A percentile compares a stretch with the other conserved stretches of the same genome.
phyloP scores from a whole-genome alignment of 805 yeast species.

The Kuraishia borneana region DNA sequence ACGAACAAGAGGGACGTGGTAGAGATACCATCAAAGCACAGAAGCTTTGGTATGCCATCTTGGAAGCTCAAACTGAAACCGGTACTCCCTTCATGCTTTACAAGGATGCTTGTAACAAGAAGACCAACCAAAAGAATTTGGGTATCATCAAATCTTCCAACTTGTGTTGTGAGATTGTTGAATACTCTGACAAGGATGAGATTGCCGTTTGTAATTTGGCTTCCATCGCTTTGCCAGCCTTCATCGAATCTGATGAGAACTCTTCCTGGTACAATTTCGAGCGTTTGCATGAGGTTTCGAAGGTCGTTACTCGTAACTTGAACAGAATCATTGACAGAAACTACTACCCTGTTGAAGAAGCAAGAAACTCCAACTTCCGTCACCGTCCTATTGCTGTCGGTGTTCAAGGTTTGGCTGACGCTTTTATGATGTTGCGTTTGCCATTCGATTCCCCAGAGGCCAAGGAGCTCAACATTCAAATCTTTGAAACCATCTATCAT shows the following conservation, averaged over 20 bases:
- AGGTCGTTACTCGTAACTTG: conserved; percentile 43
- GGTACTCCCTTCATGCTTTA: conserved; percentile 58
- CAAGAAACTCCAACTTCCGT: conserved; percentile 40
- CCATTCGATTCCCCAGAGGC: conserved; percentile 52
- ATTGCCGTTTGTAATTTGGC: conserved; percentile 55
- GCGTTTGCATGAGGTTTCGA: conserved; percentile 41
- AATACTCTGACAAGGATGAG: conserved; percentile 46
- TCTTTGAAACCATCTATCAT: conserved; percentile 52
- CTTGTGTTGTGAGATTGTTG: conserved; percentile 55
- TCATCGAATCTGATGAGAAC: conserved; percentile 32
- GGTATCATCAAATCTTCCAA: conserved; percentile 51
- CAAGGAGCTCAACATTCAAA: conserved; percentile 42
- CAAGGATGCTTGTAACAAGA: conserved; percentile 50
- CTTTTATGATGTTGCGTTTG: conserved; percentile 42
- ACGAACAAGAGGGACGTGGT: conserved; percentile 41
- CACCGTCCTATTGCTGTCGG: conserved; percentile 55
- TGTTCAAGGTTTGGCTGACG: conserved; percentile 53
- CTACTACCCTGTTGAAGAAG: conserved; percentile 45
- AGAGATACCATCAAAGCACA: conserved; percentile 42
- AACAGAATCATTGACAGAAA: conserved; percentile 46
- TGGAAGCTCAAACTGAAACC: conserved; percentile 55
- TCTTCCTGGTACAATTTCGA: conserved; percentile 41
- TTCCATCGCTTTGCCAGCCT: conserved; percentile 46
- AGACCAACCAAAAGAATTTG: conserved; percentile 49
- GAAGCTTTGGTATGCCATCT: conserved; percentile 47